phyloP scores from a whole-genome alignment of 768 basidiomycete species.

The Steccherinum ochraceum region DNA sequence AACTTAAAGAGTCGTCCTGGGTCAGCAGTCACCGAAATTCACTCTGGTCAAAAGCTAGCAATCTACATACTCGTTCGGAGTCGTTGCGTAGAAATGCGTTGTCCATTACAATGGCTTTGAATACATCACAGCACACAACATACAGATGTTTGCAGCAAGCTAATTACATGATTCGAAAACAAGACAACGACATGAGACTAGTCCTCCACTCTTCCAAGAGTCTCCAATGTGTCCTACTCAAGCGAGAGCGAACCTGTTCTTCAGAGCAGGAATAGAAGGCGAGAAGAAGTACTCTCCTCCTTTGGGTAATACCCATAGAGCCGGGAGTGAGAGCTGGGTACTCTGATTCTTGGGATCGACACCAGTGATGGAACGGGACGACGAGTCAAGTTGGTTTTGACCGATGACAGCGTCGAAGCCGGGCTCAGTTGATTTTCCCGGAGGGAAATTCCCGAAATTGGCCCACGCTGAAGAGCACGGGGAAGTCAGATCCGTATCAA shows the following conservation, averaged over 20 bases:
- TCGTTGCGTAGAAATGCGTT: too few relatives aligned
- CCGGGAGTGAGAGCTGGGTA: constrained; percentile 11
- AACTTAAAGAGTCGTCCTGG: too few relatives aligned
- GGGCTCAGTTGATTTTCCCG: constrained; percentile 14
- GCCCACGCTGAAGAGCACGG: constrained; percentile 13
- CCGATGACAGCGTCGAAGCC: constrained; percentile 48
- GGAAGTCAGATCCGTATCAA: not conserved
- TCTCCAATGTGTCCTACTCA: too few relatives aligned
- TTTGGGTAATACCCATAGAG: constrained; percentile 19
- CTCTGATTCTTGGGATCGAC: constrained; percentile 16
- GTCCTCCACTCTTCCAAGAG: not conserved
- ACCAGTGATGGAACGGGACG: constrained; percentile 14
- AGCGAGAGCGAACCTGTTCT: constrained; percentile 8
- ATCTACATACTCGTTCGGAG: too few relatives aligned
- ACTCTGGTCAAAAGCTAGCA: too few relatives aligned
- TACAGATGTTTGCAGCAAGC: too few relatives aligned
- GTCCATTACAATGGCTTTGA: too few relatives aligned
- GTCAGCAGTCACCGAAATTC: too few relatives aligned
- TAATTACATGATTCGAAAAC: too few relatives aligned
- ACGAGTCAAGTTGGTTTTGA: constrained; percentile 5
- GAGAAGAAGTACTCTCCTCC: constrained; percentile 30
- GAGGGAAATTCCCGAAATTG: constrained; percentile 27
- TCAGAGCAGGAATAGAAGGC: constrained; percentile 23
- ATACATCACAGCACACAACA: too few relatives aligned
- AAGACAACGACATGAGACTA: too few relatives aligned